Percentiles rank a stretch among this genome's conserved stretches.
Evolutionary conservation across 345 rosid species (phyloP).

Genomic region (Reutealis trisperma): DNA sequence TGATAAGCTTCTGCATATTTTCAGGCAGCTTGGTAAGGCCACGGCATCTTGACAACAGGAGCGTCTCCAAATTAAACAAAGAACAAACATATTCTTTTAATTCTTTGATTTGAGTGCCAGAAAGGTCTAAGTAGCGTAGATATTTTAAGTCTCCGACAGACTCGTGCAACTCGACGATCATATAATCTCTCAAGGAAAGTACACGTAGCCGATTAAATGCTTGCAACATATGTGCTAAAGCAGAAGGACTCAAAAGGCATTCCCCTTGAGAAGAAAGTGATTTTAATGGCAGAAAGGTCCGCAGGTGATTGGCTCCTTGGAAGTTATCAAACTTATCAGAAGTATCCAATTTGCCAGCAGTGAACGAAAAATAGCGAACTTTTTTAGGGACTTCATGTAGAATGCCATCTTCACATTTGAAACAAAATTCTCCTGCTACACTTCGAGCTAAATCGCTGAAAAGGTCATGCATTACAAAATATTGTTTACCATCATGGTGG

Average conservation of each 20-base stretch:
- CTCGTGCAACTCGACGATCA: not conserved
- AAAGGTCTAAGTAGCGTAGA: constrained; percentile 7
- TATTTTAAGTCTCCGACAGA: constrained; percentile 10
- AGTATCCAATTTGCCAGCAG: not conserved
- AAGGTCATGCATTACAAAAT: constrained; percentile 28
- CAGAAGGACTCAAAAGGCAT: not conserved
- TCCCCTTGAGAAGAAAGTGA: not conserved
- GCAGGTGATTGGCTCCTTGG: not conserved
- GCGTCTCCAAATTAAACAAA: not conserved
- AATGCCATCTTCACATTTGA: constrained; percentile 5
- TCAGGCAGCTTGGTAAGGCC: not conserved
- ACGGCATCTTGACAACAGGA: not conserved
- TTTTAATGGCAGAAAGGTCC: not conserved
- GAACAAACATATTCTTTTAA: not conserved
- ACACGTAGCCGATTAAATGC: not conserved
- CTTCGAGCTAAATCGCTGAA: constrained; percentile 27
- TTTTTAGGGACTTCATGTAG: not conserved
- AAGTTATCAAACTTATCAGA: not conserved
- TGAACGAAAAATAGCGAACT: constrained; percentile 16
- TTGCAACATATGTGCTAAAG: not conserved
- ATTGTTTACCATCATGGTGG: too few species aligned
- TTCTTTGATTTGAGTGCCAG: not conserved
- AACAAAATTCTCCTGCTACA: constrained; percentile 22
- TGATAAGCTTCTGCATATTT: not conserved
- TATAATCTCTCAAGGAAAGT: not conserved